A percentile compares a stretch with the other conserved stretches of the same genome.
These are phyloP conservation scores for Tolypocladium ophioglossoides DNA, from an alignment of 2,329 filamentous ascomycete genomes.

Conservation along the genomic window DNA sequence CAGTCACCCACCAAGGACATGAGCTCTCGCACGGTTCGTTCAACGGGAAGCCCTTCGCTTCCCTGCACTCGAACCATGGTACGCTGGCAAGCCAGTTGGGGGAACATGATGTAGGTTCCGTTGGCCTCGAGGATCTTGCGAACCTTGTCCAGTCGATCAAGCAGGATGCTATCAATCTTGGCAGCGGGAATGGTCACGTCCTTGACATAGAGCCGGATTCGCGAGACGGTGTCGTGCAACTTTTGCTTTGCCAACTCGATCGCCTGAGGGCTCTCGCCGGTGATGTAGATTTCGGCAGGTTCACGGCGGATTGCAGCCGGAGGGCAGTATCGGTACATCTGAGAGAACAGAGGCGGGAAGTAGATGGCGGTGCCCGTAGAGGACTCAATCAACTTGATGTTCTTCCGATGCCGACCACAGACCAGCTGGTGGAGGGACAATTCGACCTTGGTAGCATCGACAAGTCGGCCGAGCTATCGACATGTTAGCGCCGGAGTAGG, in stretches of 20 bases:
- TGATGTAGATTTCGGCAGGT: constrained; percentile 89
- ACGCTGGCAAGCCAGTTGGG: constrained; percentile 74
- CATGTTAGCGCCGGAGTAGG: constrained; percentile 6
- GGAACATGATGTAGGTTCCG: constrained; percentile 89
- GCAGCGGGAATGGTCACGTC: constrained; percentile 80
- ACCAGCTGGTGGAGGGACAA: constrained; percentile 83
- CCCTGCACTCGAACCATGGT: constrained; percentile 85
- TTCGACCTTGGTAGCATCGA: constrained; percentile 75
- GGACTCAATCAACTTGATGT: constrained; percentile 96
- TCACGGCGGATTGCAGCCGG: constrained; percentile 71
- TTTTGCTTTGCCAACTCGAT: constrained; percentile 86
- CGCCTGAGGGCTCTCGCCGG: constrained; percentile 73
- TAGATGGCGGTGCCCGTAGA: constrained; percentile 95
- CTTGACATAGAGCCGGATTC: constrained; percentile 79
- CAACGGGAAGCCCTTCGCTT: constrained; percentile 84
- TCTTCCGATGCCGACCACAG: constrained; percentile 88
- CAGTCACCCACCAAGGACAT: constrained; percentile 69
- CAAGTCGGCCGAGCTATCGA: constrained; percentile 55
- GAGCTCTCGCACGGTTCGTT: constrained; percentile 88
- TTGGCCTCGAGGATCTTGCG: constrained; percentile 97
- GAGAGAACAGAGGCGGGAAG: constrained; percentile 89
- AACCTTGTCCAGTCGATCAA: constrained; percentile 88
- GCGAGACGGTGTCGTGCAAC: constrained; percentile 73
- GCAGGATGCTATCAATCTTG: constrained; percentile 90
- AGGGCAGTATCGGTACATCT: constrained; percentile 83